Evolutionary conservation across 2,329 filamentous ascomycete genomes (phyloP).

Genomic region (Aspergillus sp.): DNA sequence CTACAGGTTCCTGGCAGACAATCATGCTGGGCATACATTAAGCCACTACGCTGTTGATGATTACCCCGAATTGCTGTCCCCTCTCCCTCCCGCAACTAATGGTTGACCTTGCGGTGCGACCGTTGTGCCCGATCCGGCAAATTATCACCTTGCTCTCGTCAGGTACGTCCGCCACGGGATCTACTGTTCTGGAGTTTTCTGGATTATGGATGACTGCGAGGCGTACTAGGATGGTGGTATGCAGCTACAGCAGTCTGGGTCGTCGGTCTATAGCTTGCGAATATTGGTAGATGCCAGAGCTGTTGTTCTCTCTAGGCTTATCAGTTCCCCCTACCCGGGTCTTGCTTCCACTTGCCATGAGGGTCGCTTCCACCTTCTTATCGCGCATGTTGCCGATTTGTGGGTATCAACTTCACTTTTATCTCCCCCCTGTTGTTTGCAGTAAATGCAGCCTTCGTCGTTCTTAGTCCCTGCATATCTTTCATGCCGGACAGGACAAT

Average conservation of each 20-base stretch:
- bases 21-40: not conserved
- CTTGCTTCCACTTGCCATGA: not conserved
- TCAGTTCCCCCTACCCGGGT: not conserved
- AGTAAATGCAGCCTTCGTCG: not conserved
- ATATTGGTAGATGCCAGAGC: constrained; percentile 9
- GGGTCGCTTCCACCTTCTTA: not conserved
- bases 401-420: not conserved
- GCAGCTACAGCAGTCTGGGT: not conserved
- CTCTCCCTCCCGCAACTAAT: not conserved
- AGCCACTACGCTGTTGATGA: not conserved
- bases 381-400: not conserved
- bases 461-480: not conserved
- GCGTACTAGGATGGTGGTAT: not conserved
- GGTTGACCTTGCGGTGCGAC: not conserved
- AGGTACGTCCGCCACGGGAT: constrained; percentile 4
- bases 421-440: not conserved
- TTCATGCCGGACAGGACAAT: not conserved
- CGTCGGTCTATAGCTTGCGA: constrained; percentile 1
- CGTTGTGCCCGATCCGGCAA: not conserved
- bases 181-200: not conserved
- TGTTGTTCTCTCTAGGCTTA: not conserved
- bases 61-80: not conserved
- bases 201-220: not conserved
- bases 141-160: not conserved
- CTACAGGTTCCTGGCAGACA: not conserved